Conservation (phyloP, 106 monocot genomes). For the Apostasia ramifera region DNA sequence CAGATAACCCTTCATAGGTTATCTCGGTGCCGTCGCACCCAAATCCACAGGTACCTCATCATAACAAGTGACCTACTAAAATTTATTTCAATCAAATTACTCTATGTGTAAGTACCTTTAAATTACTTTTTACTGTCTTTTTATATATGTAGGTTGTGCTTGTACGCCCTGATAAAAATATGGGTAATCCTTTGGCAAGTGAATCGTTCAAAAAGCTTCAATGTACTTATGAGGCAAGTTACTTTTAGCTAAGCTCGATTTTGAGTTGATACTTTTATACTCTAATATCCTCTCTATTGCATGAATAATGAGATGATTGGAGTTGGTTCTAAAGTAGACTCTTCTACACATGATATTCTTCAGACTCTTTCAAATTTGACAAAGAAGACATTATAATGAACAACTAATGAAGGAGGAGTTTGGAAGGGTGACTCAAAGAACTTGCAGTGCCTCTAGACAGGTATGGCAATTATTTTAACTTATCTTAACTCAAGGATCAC, state of each 20-base stretch:
- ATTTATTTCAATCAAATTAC: too few species aligned
- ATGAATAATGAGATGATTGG: not conserved
- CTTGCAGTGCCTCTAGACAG: constrained; percentile 46
- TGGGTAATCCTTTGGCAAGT: constrained; percentile 75
- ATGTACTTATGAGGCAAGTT: constrained; percentile 80
- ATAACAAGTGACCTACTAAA: too few species aligned
- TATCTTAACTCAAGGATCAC: too few species aligned
- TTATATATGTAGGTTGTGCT: constrained; percentile 50
- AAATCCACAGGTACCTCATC: too few species aligned
- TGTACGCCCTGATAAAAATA: constrained; percentile 94
- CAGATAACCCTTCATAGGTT: too few species aligned
- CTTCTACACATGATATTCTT: constrained; percentile 1
- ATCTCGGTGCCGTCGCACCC: too few species aligned
- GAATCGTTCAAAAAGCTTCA: constrained; percentile 94
- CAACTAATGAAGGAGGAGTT: constrained; percentile 80
- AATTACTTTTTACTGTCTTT: not conserved
- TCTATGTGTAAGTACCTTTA: too few species aligned
- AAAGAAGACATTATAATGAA: constrained; percentile 91
- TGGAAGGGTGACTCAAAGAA: constrained; percentile 32
- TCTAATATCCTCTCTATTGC: not conserved
- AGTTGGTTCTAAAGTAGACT: not conserved
- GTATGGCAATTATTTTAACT: constrained; percentile 22
- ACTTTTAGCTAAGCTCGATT: not conserved
- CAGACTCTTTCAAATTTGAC: constrained; percentile 82
- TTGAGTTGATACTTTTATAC: not conserved